phyloP scores from a whole-genome alignment of 164 flowering plant genomes.

The Umbellularia californica region DNA sequence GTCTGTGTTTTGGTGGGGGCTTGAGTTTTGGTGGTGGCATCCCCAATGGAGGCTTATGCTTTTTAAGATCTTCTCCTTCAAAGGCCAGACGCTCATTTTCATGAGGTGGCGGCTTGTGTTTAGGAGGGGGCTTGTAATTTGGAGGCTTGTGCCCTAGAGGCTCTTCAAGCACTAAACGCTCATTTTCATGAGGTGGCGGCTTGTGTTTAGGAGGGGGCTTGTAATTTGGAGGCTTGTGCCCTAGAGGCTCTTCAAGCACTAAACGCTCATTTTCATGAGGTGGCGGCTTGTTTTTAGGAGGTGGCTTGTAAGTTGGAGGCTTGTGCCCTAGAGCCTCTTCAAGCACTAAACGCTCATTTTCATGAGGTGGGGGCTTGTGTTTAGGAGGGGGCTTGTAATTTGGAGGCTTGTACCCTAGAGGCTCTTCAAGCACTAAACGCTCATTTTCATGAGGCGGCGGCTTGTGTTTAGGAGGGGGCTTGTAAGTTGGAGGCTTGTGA shows the following conservation, averaged over 20 bases:
- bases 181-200: background rate
- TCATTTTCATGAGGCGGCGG: constrained; percentile 3
- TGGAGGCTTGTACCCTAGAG: background rate
- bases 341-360: background rate
- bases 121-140: background rate
- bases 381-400: background rate
- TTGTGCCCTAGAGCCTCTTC: too few relatives aligned
- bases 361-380: background rate
- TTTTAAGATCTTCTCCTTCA: background rate
- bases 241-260: background rate
- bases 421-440: background rate
- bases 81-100: background rate
- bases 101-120: background rate
- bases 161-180: background rate
- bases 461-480: constrained; percentile 2
- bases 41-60: background rate
- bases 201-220: background rate
- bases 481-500: background rate
- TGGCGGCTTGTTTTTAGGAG: background rate
- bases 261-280: background rate
- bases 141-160: too few relatives aligned
- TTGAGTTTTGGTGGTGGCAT: background rate
- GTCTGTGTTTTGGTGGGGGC: background rate
- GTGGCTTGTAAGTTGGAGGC: background rate
- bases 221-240: background rate